Conservation (phyloP, 257 asterid species). For the Verbascum thapsus region DNA sequence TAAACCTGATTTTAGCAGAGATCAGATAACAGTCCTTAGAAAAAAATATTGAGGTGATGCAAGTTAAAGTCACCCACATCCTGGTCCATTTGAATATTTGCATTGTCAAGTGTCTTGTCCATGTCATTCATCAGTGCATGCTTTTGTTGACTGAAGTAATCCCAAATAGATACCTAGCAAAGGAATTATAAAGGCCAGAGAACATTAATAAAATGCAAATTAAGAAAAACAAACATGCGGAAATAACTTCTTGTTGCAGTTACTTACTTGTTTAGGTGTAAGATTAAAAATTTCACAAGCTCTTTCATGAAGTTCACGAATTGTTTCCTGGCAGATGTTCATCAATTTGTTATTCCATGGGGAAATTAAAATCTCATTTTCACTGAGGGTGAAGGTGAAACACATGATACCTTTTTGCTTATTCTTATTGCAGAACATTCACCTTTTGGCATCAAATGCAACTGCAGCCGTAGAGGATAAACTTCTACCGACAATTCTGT, state of each 20-base stretch:
- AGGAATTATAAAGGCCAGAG: conserved; percentile 22
- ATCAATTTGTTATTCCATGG: conserved; percentile 10
- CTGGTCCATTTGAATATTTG: conserved; percentile 99
- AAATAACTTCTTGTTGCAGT: conserved; percentile 22
- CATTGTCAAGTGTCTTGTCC: conserved; percentile 94
- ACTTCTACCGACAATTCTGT: conserved; percentile 97
- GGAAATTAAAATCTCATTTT: neutral
- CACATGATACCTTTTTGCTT: conserved; percentile 84
- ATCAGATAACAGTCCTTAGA: conserved; percentile 27
- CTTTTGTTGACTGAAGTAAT: conserved; percentile 81
- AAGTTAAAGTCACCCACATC: conserved; percentile 68
- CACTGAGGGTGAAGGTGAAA: conserved; percentile 21
- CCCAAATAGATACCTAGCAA: conserved; percentile 82
- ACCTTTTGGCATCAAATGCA: conserved; percentile 92
- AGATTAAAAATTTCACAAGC: conserved; percentile 87
- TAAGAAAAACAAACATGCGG: conserved; percentile 19
- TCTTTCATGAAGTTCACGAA: conserved; percentile 84
- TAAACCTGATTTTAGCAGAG: conserved; percentile 32
- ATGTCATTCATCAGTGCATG: conserved; percentile 93
- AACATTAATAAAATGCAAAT: conserved; percentile 25
- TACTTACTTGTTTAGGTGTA: conserved; percentile 69
- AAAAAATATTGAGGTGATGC: conserved; percentile 18
- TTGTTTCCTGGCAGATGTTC: conserved; percentile 71
- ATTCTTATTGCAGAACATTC: conserved; percentile 77
- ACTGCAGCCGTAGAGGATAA: conserved; percentile 90